Base-by-base conservation (phyloP, 1,139 yeast genomes). In the Diutina rugosa region DNA sequence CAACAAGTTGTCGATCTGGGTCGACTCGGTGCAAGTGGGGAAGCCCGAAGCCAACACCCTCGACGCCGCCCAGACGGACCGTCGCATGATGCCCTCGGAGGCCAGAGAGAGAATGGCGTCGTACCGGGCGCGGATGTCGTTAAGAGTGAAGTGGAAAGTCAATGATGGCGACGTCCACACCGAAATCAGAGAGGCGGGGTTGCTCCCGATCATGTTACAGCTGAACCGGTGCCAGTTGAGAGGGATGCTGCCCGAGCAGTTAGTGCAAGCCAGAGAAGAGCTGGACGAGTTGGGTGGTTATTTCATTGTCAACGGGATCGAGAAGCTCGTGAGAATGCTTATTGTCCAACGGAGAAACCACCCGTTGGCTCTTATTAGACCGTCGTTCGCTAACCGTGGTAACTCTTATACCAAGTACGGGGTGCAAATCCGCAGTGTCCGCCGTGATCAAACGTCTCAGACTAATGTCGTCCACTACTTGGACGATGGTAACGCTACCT, bases 261-360 rank as follows among this genome's bases (percentile, higher is more conserved):
- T 95, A 62, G 95, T 93, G 16, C 72, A 78, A 29, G 78, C 76
- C 58, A 86, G 86, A 67, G 99, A 93, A 72, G 99, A 95, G 70
- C 80, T 90, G 51, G 99, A 95, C 69, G 99, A 93, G 69, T 74
- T 90, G 60, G 99, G 99, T 60, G 99, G 99, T 45, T 93, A 93
- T 70, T 93, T 95, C 69, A 82, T 93, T 63, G 93, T 93, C 59
- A 93, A 93, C 68, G 99, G 99, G 76, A 90, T 91, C 64, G 99
- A 93, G 71, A 95, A 93, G 72, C 78, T 93, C 65, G 84, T 93
- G 65, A 89, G 99, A 74, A 90, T 93, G 98, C 82, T 95, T 70
- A 90, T 93, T 76, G 97, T 93, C 26, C 99, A 93, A 73, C 86
- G 98, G 72, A 81, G 99, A 71, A 93, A 95, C 70, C 98, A 90